Conservation (phyloP, 1,139 yeast genomes). For the Blastobotrys buckinghamii region DNA sequence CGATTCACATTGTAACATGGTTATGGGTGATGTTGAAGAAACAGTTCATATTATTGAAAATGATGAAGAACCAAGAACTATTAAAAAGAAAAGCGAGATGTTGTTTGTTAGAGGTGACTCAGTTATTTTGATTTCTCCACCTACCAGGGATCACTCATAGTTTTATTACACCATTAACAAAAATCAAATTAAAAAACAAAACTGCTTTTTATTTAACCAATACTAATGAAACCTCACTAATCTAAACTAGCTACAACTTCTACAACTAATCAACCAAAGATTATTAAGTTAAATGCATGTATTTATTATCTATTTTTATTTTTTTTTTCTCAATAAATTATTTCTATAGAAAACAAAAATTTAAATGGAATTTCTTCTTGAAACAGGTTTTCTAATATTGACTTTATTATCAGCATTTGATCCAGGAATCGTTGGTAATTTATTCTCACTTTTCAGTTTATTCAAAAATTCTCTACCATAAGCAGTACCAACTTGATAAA, state of each 20-base stretch:
- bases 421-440: conserved; percentile 62
- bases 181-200: conserved; percentile 1
- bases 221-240: no score
- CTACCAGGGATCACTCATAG: conserved; percentile 17
- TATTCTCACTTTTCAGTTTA: conserved; percentile 47
- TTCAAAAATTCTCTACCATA: conserved; percentile 62
- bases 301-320: neutral
- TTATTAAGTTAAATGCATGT: neutral
- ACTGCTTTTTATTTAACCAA: no score
- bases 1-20: conserved; percentile 95
- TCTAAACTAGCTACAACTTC: no score
- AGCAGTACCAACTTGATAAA: conserved; percentile 69
- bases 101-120: conserved; percentile 95
- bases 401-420: conserved; percentile 27
- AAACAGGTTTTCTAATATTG: conserved; percentile 24
- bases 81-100: conserved; percentile 74
- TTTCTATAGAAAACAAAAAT: neutral
- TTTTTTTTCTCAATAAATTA: neutral
- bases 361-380: conserved; percentile 61
- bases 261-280: neutral
- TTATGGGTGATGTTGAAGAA: conserved; percentile 88
- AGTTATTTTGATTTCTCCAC: conserved; percentile 66
- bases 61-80: conserved; percentile 38
- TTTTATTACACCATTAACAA: neutral
- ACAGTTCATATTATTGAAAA: conserved; percentile 57